These are phyloP conservation scores for Pichia inconspicua DNA, from an alignment of 1,139 yeast genomes.

Conservation along the genomic window DNA sequence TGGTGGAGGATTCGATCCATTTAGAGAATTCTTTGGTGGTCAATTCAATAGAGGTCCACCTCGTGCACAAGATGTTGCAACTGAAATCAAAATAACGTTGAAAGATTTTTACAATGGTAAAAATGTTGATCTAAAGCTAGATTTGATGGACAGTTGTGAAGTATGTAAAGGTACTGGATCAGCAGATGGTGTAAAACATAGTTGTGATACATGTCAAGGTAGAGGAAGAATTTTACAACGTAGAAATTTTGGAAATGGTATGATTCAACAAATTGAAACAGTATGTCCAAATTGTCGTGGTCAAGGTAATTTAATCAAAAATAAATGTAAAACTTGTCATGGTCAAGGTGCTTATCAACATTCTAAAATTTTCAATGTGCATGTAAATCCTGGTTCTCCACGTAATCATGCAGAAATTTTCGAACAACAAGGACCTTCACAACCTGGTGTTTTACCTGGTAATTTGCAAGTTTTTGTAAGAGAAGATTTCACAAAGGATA, in stretches of 20 bases:
- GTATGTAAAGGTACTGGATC: slow-evolving; percentile 81
- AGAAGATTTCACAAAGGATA: slow-evolving; percentile 41
- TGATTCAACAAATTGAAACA: slow-evolving; percentile 78
- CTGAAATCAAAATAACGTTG: slow-evolving; percentile 49
- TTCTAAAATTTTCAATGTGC: slow-evolving; percentile 50
- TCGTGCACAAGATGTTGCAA: slow-evolving; percentile 60
- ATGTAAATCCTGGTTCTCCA: slow-evolving; percentile 63
- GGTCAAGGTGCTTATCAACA: slow-evolving; percentile 62
- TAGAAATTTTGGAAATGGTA: slow-evolving; percentile 80
- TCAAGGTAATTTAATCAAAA: slow-evolving; percentile 55
- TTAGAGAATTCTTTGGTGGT: slow-evolving; percentile 13
- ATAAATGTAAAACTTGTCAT: slow-evolving; percentile 59
- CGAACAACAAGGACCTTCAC: slow-evolving; percentile 75
- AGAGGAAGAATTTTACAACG: slow-evolving; percentile 60
- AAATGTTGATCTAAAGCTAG: slow-evolving; percentile 51
- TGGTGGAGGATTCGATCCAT: slow-evolving; percentile 46
- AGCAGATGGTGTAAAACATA: slow-evolving; percentile 60
- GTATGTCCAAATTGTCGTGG: slow-evolving; percentile 79
- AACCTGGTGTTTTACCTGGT: slow-evolving; percentile 78
- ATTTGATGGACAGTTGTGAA: slow-evolving; percentile 67
- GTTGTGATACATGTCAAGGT: slow-evolving; percentile 68
- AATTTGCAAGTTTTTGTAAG: slow-evolving; percentile 55
- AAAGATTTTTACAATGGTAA: slow-evolving; percentile 66
- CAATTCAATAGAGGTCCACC: slow-evolving; percentile 26
- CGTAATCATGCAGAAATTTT: slow-evolving; percentile 52